A percentile compares a stretch with the other conserved stretches of the same genome.
Evolutionary conservation across 2,329 filamentous ascomycete genomes (phyloP).

Genomic region (Microcyclosporella mali): DNA sequence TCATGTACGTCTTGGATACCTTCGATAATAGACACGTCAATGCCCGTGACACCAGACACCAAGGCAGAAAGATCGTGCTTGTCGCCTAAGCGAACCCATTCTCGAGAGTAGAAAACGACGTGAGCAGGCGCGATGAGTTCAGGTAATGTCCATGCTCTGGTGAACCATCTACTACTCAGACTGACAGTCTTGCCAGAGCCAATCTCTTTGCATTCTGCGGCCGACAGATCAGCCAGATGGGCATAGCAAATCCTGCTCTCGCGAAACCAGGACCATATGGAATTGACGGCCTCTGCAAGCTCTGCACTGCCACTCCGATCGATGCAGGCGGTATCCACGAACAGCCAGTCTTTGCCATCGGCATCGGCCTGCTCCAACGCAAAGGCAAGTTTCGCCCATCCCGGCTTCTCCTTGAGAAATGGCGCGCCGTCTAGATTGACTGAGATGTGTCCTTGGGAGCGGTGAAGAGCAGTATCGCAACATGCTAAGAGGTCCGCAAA

Average conservation of each 20-base stretch:
- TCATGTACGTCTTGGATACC: constrained; percentile 2
- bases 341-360: constrained; percentile 14
- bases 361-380: constrained; percentile 11
- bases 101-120: constrained; percentile 7
- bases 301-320: constrained; percentile 8
- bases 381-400: constrained; percentile 14
- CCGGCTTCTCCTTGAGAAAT: constrained; percentile 5
- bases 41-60: constrained; percentile 1
- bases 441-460: not conserved
- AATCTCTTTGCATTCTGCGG: constrained; percentile 5
- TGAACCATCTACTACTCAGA: constrained; percentile 6
- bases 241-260: constrained; percentile 7
- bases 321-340: constrained; percentile 7
- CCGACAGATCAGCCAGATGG: constrained; percentile 3
- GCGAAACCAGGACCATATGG: constrained; percentile 5
- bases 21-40: constrained; percentile 2
- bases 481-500: constrained; percentile 3
- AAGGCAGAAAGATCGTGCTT: constrained; percentile 6
- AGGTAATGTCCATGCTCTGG: constrained; percentile 3
- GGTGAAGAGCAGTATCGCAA: constrained; percentile 2
- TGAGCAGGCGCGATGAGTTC: constrained; percentile 8
- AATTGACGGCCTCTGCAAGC: constrained; percentile 7
- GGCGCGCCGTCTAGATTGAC: constrained; percentile 2
- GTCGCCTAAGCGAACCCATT: constrained; percentile 7
- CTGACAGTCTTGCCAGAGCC: not conserved